A percentile compares a stretch with the other conserved stretches of the same genome.
phyloP scores from a whole-genome alignment of 2,329 filamentous ascomycete species.

The Hypomyces perniciosus region DNA sequence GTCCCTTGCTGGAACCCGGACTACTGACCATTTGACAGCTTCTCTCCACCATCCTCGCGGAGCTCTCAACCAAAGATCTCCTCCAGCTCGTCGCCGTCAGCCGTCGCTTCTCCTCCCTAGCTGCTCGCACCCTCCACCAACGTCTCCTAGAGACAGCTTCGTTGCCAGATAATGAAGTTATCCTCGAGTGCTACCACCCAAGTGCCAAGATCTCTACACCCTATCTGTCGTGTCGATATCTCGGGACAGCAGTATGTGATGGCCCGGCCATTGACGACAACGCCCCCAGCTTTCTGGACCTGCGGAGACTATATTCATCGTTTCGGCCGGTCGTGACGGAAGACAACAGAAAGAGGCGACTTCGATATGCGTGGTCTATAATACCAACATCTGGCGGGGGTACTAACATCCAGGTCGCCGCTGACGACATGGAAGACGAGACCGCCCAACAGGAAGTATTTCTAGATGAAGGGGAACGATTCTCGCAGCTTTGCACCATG shows the following conservation, averaged over 20 bases:
- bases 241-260: conserved; percentile 43
- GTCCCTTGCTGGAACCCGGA: not conserved
- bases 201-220: conserved; percentile 62
- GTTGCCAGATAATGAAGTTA: conserved; percentile 47
- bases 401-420: conserved; percentile 1
- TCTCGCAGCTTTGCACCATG: conserved; percentile 66
- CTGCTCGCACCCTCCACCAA: conserved; percentile 57
- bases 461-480: conserved; percentile 64
- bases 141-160: conserved; percentile 44
- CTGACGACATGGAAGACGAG: conserved; percentile 8
- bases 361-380: conserved; percentile 15
- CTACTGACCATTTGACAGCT: conserved; percentile 32
- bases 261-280: conserved; percentile 8
- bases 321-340: conserved; percentile 60
- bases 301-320: conserved; percentile 59
- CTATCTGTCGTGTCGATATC: conserved; percentile 59
- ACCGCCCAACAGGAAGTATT: conserved; percentile 36
- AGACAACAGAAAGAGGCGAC: conserved; percentile 37
- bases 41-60: conserved; percentile 43
- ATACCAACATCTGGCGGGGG: not conserved
- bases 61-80: conserved; percentile 44
- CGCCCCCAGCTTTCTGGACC: conserved; percentile 25
- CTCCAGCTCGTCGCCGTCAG: conserved; percentile 54
- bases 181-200: conserved; percentile 75
- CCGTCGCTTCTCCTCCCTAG: conserved; percentile 56